Percentiles rank a stretch among this genome's conserved stretches.
Evolutionary conservation across 1,284 basidiomycete genomes (phyloP).

Genomic region (Crepidotus sp.): DNA sequence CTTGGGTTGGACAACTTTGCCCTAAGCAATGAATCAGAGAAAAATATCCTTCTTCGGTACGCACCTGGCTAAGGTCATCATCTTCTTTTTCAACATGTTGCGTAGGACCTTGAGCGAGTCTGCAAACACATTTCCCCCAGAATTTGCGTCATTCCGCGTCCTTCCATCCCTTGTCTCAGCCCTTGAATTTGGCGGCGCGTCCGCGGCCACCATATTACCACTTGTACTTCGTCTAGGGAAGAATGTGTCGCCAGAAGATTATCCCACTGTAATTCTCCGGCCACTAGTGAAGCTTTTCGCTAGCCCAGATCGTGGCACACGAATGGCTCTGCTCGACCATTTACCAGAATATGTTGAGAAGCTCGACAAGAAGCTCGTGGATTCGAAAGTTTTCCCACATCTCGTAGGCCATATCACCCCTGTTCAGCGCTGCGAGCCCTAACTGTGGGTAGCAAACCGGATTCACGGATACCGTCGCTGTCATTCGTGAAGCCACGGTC

Average conservation of each 20-base stretch:
- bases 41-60: conserved; percentile 63
- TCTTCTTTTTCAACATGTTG: neutral
- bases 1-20: conserved; percentile 83
- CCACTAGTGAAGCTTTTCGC: conserved; percentile 81
- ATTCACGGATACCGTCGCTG: conserved; percentile 87
- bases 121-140: conserved; percentile 71
- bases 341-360: conserved; percentile 81
- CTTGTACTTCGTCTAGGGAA: conserved; percentile 76
- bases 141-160: conserved; percentile 82
- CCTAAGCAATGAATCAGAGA: conserved; percentile 77
- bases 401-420: conserved; percentile 44
- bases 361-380: conserved; percentile 77
- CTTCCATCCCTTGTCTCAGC: conserved; percentile 83
- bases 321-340: conserved; percentile 89
- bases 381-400: conserved; percentile 89
- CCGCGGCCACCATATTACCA: conserved; percentile 73
- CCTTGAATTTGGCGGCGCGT: conserved; percentile 77
- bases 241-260: conserved; percentile 66
- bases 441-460: conserved; percentile 68
- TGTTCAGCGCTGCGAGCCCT: conserved; percentile 1
- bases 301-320: conserved; percentile 84
- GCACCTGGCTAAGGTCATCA: conserved; percentile 15
- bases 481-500: conserved; percentile 92
- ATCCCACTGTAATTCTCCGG: conserved; percentile 58
- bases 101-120: conserved; percentile 73